Evolutionary conservation across 768 basidiomycete genomes (phyloP).

Genomic region (Rhodotorula kratochvilovae): DNA sequence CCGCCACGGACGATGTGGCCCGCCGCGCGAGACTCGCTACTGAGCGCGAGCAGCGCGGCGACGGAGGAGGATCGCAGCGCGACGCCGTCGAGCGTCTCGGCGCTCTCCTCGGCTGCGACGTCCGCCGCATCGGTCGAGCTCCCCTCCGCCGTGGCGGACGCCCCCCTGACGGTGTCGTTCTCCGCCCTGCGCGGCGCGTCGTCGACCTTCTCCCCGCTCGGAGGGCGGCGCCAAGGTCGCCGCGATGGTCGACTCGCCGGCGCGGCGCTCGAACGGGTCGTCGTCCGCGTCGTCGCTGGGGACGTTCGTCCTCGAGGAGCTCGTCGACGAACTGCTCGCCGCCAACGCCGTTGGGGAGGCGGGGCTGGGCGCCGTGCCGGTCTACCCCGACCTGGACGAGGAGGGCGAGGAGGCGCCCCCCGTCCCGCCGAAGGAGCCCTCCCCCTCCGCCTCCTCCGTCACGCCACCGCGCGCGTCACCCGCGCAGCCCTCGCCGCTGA

Average conservation of each 20-base stretch:
- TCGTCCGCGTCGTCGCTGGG: neutral
- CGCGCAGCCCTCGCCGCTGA: too few relatives aligned
- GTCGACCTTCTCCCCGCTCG: neutral
- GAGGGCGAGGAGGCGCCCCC: neutral
- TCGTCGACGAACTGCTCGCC: slow-evolving; percentile 2
- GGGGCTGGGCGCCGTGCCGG: neutral
- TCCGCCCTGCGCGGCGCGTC: neutral
- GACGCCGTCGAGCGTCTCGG: too few relatives aligned
- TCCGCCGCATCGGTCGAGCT: neutral
- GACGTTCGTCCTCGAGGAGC: slow-evolving; percentile 8
- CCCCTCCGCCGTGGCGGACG: neutral
- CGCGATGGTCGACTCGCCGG: neutral
- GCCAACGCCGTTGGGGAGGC: neutral
- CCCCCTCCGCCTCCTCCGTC: neutral
- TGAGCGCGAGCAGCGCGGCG: too few relatives aligned
- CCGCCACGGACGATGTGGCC: too few relatives aligned
- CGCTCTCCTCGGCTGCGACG: too few relatives aligned
- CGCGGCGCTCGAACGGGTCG: neutral
- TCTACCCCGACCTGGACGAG: too few relatives aligned
- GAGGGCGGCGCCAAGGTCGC: too few relatives aligned
- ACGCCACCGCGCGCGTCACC: too few relatives aligned
- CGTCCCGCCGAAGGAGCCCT: neutral
- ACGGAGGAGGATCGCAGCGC: too few relatives aligned
- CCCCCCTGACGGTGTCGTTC: too few relatives aligned
- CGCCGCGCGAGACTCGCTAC: too few relatives aligned